Evolutionary conservation across 2,329 filamentous ascomycete species (phyloP).

Genomic region (Phaeosphaeriaceae sp.): DNA sequence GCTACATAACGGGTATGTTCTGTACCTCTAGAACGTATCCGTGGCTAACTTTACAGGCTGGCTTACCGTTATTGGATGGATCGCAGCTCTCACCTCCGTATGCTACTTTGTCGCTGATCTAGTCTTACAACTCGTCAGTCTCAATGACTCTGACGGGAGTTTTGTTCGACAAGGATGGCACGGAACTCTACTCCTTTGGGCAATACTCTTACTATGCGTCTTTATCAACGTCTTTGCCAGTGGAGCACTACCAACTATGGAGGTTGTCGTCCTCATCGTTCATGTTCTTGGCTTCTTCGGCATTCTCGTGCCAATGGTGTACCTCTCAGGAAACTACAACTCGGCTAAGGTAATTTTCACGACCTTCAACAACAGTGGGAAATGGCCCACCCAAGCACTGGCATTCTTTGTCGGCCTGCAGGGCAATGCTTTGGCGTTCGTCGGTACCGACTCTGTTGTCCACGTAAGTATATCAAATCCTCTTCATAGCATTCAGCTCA

Average conservation of each 20-base stretch:
- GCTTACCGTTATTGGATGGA: constrained; percentile 55
- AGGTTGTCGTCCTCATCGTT: constrained; percentile 57
- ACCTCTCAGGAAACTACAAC: constrained; percentile 47
- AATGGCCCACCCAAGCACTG: constrained; percentile 54
- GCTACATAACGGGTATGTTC: constrained; percentile 50
- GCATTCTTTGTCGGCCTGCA: constrained; percentile 55
- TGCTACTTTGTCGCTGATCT: constrained; percentile 46
- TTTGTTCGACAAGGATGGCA: constrained; percentile 57
- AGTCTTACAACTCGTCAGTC: constrained; percentile 39
- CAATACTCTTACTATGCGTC: constrained; percentile 50
- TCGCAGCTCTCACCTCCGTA: constrained; percentile 47
- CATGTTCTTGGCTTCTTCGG: constrained; percentile 62
- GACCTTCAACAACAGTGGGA: constrained; percentile 55
- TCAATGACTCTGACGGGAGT: constrained; percentile 48
- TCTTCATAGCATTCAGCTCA: constrained; percentile 7
- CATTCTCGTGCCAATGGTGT: constrained; percentile 53
- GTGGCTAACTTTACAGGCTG: constrained; percentile 45
- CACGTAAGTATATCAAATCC: constrained; percentile 34
- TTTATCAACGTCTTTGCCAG: constrained; percentile 58
- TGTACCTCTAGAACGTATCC: neutral
- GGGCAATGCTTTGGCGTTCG: constrained; percentile 48
- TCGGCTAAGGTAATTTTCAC: constrained; percentile 53
- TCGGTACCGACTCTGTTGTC: constrained; percentile 47
- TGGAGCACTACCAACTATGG: constrained; percentile 56
- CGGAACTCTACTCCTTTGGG: constrained; percentile 58